Evolutionary conservation across 1,139 yeast genomes (phyloP), one percentile per base, ranked within the genome.

Genomic region (Candida glucosophila): DNA sequence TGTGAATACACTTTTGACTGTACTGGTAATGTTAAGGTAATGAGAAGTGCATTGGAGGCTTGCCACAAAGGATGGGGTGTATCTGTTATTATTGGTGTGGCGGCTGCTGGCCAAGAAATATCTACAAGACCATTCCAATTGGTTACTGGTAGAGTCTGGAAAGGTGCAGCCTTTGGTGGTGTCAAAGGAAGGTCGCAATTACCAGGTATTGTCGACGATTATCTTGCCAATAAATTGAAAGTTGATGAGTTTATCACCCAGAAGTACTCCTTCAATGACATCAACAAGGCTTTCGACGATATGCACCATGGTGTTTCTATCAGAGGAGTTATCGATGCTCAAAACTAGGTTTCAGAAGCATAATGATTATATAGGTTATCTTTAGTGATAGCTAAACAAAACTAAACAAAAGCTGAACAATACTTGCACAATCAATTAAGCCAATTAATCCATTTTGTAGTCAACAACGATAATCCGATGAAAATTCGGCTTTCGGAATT

Each of bases 41-140:
- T 90, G 98, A 77, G 97, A 63, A 66, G 74, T 47, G 98, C 98
- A 12, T 70, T 90, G 41, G 97, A 90, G 65, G 85, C 95, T 19
- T 85, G 95, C 55, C 97, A 90, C 67, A 88, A 88, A 64, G 98
- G 98, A 39, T 92, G 98, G 97, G 98, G 98, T 57, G 75, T 78
- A 47, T 85, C 95, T 14, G 69, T 90, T 44, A 67, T 90, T 47
- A 90, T 90, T 51, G 98, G 98, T 52, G 98, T 92, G 42, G 98
- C 98, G 24, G 95, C 95, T 41, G 95, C 97, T 25, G 98, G 98
- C 43, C 72, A 86, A 58, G 97, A 90, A 60, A 88, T 92, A 40
- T 62, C 94, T 29, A 90, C 97, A 29, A 77, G 97, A 61, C 98
- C 98, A 35, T 90, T 90, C 85, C 97, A 90, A 67, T 74, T 90